These are phyloP conservation scores for Orobanche coerulescens DNA, from an alignment of 257 asterid species.

Conservation along the genomic window DNA sequence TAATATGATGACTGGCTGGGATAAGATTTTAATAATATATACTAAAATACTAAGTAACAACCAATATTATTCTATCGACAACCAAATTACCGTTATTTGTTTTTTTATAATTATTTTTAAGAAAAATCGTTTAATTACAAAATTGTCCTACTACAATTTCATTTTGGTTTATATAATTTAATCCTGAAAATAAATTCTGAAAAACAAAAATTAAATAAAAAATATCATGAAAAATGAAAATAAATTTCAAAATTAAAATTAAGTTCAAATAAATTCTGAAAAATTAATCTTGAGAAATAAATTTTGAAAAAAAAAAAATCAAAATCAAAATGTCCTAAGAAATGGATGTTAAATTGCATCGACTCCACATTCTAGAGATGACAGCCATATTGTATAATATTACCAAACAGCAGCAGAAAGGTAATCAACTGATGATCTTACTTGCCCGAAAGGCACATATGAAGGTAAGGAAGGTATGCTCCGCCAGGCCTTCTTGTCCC, in stretches of 20 bases:
- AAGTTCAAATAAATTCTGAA: too few species aligned
- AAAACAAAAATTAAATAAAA: too few species aligned
- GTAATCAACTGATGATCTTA: constrained; percentile 26
- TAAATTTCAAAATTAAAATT: too few species aligned
- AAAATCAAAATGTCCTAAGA: too few species aligned
- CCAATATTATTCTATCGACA: not conserved
- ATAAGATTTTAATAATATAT: constrained; percentile 3
- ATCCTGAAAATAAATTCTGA: too few species aligned
- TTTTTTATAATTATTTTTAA: constrained; percentile 2
- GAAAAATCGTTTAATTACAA: too few species aligned
- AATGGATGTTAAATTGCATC: too few species aligned
- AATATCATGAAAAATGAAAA: not conserved
- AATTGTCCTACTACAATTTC: too few species aligned
- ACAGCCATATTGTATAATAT: not conserved
- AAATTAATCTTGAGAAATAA: too few species aligned
- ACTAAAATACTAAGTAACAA: constrained; percentile 5
- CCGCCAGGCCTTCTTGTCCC: constrained; percentile 62
- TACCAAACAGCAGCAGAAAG: not conserved
- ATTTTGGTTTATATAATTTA: too few species aligned
- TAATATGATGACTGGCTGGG: not conserved
- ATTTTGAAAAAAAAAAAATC: too few species aligned
- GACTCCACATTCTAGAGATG: not conserved
- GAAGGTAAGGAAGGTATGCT: constrained; percentile 86
- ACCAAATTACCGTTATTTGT: too few species aligned
- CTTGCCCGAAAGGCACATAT: constrained; percentile 97